Percentiles rank a stretch among this genome's conserved stretches.
Conservation (phyloP, 2,329 filamentous ascomycete species). For the Ascocoryne sarcoides region DNA sequence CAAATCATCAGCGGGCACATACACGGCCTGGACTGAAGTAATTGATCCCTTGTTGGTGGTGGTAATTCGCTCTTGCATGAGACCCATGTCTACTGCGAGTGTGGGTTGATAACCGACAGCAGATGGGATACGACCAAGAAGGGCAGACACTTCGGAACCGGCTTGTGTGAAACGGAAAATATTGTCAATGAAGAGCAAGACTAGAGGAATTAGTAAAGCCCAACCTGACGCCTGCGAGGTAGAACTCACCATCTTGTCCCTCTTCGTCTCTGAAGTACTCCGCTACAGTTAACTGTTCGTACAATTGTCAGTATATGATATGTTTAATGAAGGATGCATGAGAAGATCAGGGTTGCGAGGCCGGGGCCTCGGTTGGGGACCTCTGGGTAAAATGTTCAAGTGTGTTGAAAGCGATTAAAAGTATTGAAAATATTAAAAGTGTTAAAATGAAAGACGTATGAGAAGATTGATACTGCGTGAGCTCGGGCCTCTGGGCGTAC, state of each 20-base stretch:
- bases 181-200: constrained; percentile 99
- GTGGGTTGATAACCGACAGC: constrained; percentile 99
- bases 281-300: constrained; percentile 46
- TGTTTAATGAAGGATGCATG: not conserved
- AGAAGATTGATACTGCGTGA: too few relatives aligned
- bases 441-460: too few relatives aligned
- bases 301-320: not conserved
- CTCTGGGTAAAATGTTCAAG: too few relatives aligned
- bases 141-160: constrained; percentile 99
- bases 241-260: constrained; percentile 72
- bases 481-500: too few relatives aligned
- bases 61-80: constrained; percentile 99
- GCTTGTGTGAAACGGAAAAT: constrained; percentile 99
- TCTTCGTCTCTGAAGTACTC: constrained; percentile 73
- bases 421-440: too few relatives aligned
- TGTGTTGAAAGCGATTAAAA: too few relatives aligned
- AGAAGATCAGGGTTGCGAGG: too few relatives aligned
- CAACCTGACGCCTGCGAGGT: not conserved
- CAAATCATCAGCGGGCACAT: constrained; percentile 99
- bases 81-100: constrained; percentile 97
- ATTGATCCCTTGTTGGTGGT: constrained; percentile 99
- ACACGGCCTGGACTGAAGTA: constrained; percentile 99
- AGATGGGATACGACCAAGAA: constrained; percentile 99
- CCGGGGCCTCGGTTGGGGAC: too few relatives aligned
- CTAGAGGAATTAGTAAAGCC: constrained; percentile 35